phyloP scores from a whole-genome alignment of 305 asterid genomes.

The Withania somnifera region DNA sequence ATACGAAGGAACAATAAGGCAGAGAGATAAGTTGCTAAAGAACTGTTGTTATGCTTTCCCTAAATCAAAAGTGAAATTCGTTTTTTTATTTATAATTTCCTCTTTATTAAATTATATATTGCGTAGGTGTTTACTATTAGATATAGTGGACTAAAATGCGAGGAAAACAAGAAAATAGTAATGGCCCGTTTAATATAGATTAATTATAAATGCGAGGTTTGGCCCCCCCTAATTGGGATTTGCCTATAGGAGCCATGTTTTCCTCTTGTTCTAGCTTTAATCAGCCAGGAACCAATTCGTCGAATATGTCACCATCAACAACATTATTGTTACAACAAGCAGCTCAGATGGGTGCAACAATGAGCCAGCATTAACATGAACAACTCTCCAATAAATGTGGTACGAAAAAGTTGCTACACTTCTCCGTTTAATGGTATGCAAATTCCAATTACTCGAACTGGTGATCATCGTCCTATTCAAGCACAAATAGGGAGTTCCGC shows the following conservation, averaged over 20 bases:
- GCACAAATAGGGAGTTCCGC: neutral
- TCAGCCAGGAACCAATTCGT: neutral
- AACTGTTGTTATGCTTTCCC: too few relatives aligned
- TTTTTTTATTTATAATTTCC: too few relatives aligned
- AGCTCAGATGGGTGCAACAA: neutral
- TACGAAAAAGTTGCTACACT: neutral
- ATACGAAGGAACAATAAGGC: too few relatives aligned
- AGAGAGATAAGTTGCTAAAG: too few relatives aligned
- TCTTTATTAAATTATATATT: too few relatives aligned
- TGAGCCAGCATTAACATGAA: neutral
- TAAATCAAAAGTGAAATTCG: too few relatives aligned
- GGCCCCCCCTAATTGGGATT: too few relatives aligned
- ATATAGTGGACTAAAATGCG: too few relatives aligned
- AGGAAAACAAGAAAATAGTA: too few relatives aligned
- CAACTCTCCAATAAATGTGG: neutral
- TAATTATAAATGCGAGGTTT: too few relatives aligned
- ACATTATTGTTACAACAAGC: neutral
- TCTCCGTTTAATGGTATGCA: neutral
- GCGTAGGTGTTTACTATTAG: too few relatives aligned
- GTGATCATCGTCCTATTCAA: neutral
- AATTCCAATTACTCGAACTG: neutral
- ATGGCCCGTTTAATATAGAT: too few relatives aligned
- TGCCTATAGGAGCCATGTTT: slow-evolving; percentile 2
- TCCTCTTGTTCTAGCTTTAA: neutral
- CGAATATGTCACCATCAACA: neutral